These are phyloP conservation scores for Plasmopara halstedii DNA, from an alignment of 352 stramenopile genomes.

Conservation along the genomic window DNA sequence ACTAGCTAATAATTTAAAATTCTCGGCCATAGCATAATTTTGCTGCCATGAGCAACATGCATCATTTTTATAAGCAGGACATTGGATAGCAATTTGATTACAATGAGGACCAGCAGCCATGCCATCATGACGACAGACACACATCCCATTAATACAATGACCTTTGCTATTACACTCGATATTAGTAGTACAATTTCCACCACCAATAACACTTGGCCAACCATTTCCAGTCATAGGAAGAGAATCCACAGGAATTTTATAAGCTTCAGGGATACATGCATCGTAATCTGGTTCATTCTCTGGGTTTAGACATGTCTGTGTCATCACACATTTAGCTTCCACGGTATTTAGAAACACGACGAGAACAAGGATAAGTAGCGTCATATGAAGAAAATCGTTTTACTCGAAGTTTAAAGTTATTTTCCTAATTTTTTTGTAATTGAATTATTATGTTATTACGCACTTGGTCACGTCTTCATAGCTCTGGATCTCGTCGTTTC, in stretches of 20 bases:
- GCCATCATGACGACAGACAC: conserved; percentile 52
- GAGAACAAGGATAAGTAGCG: conserved; percentile 7
- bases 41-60: conserved; percentile 88
- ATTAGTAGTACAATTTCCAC: conserved; percentile 40
- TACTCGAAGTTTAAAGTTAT: neutral
- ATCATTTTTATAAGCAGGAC: conserved; percentile 66
- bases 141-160: conserved; percentile 31
- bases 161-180: conserved; percentile 58
- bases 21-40: conserved; percentile 82
- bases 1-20: conserved; percentile 69
- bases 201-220: conserved; percentile 55
- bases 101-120: conserved; percentile 68
- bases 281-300: conserved; percentile 66
- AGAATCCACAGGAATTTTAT: conserved; percentile 26
- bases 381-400: too few relatives aligned
- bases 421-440: neutral
- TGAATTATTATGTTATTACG: conserved; percentile 2
- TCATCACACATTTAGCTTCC: conserved; percentile 59
- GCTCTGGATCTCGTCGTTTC: conserved; percentile 4
- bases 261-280: conserved; percentile 60
- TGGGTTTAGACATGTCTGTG: conserved; percentile 69
- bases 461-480: neutral
- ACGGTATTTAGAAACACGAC: conserved; percentile 3
- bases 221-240: conserved; percentile 28
- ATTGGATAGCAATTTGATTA: conserved; percentile 69